phyloP scores from a whole-genome alignment of 345 rosid species.

The Eutrema heterophyllum region DNA sequence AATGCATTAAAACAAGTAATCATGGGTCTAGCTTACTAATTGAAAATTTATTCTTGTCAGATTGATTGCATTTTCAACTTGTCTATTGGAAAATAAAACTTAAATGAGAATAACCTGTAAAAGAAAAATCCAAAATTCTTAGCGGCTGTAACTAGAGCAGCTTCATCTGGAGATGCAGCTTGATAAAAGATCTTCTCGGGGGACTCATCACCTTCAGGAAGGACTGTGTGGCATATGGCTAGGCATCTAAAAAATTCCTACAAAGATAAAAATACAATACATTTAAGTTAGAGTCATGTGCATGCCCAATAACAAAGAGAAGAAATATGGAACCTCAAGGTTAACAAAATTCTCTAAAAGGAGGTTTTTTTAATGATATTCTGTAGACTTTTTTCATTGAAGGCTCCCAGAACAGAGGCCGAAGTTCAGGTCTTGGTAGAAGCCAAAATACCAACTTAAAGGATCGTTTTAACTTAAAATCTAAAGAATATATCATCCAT shows the following conservation, averaged over 20 bases:
- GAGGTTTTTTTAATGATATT: neutral
- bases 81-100: neutral
- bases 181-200: slow-evolving; percentile 93
- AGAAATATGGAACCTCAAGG: neutral
- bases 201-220: slow-evolving; percentile 95
- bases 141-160: slow-evolving; percentile 95
- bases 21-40: neutral
- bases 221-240: slow-evolving; percentile 98
- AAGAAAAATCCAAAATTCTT: slow-evolving; percentile 99
- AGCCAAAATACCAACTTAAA: neutral
- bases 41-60: neutral
- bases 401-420: slow-evolving; percentile 10
- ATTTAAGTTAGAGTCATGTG: neutral
- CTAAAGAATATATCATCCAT: neutral
- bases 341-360: neutral
- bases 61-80: neutral
- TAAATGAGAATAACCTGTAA: slow-evolving; percentile 48
- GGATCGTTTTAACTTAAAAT: neutral
- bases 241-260: slow-evolving; percentile 99
- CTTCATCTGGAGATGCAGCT: slow-evolving; percentile 99
- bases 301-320: neutral
- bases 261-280: slow-evolving; percentile 19
- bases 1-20: neutral
- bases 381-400: neutral
- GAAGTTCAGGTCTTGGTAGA: neutral